phyloP scores from a whole-genome alignment of 257 asterid species.

The Rehmannia glutinosa region DNA sequence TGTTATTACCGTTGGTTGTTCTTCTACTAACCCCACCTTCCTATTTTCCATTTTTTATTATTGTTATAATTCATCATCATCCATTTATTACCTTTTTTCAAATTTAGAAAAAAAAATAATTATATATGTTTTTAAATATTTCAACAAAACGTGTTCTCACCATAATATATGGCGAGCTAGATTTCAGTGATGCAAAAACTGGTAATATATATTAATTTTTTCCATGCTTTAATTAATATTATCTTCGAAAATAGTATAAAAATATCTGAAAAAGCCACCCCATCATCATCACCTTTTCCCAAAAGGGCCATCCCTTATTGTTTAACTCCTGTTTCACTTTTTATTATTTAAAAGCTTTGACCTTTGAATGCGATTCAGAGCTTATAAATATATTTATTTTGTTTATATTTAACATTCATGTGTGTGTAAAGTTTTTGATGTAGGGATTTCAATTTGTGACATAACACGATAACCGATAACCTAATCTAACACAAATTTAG shows the following conservation, averaged over 20 bases:
- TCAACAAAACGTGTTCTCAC: too few species aligned
- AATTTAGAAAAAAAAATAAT: too few species aligned
- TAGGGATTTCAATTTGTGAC: too few species aligned
- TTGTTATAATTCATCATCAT: neutral
- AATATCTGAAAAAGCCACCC: neutral
- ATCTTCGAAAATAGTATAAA: neutral
- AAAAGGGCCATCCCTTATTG: conserved; percentile 21
- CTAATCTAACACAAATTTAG: too few species aligned
- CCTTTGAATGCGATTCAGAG: conserved; percentile 18
- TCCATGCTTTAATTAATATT: neutral
- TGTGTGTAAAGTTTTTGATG: conserved; percentile 40
- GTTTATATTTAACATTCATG: conserved; percentile 5
- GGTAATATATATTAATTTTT: too few species aligned
- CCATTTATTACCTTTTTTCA: neutral
- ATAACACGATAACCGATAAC: too few species aligned
- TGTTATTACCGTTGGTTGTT: conserved; percentile 4
- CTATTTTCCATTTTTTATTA: neutral
- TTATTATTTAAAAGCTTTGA: neutral
- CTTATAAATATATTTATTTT: neutral
- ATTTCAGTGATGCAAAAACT: too few species aligned
- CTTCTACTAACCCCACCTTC: too few species aligned
- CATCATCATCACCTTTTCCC: conserved; percentile 26
- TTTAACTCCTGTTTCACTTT: neutral
- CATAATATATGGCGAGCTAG: too few species aligned
- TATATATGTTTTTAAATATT: too few species aligned